Base-by-base conservation (phyloP, 345 rosid species). In the Salix udensis region DNA sequence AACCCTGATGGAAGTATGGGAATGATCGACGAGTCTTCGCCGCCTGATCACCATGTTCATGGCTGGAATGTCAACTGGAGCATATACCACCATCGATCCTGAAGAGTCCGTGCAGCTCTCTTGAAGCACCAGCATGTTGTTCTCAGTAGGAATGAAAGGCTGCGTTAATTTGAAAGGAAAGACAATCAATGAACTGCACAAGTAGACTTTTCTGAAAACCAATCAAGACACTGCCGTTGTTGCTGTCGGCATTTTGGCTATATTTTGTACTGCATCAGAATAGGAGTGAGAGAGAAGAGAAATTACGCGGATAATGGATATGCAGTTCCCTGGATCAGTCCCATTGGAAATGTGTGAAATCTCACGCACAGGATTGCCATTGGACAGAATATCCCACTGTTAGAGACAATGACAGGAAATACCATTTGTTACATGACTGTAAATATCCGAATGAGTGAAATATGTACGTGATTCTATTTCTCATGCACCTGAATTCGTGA, bases 1-100 rank as follows among this genome's bases (percentile, higher is more conserved):
- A 87, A 39, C 98, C 98, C 0, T n/a, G 96, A 92, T 30, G 98
- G 93, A 68, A 92, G 94, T 42, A 94, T 65, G 13, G 89, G 88
- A 31, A 91, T 77, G 1, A 10, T 3, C 0, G 79, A 68, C 6
- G 87, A 30, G 21, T 88, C 86, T 6, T 77, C 75, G 0, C 91
- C 92, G 5, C 68, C 73, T n/a, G 40, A 86, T 58, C 3, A 85
- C 87, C 11, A 40, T 2, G 44, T 78, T 73, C 78, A 91, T 68
- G 50, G 84, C 66, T 46, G 78, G 18, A 58, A 79, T 61, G 40
- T 89, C 87, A 0, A 91, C 65, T 1, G 97, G 94, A 67, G 94
- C 91, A 74, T 89, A 91, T 14, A 89, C 89, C 4, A 91, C 24
- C 78, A 88, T 71, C 24, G 87, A 86, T 46, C 89, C 91, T 64